A percentile compares a stretch with the other conserved stretches of the same genome.
Conservation (phyloP, 345 rosid genomes). For the Brassica napus region Da-Ae NC_063434.1:497501-498000, state of each 20-base stretch:
- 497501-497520: constrained; percentile 24
- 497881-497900: constrained; percentile 83
- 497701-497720: constrained; percentile 5
- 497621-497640: constrained; percentile 51
- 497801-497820: constrained; percentile 39
- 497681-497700: constrained; percentile 33
- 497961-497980: constrained; percentile 67
- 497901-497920: constrained; percentile 91
- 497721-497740: not conserved
- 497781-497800: constrained; percentile 52
- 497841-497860: constrained; percentile 60
- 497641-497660: constrained; percentile 43
- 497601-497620: constrained; percentile 32
- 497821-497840: constrained; percentile 76
- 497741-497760: constrained; percentile 21
- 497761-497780: constrained; percentile 22
- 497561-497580: constrained; percentile 11
- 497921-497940: constrained; percentile 91
- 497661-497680: constrained; percentile 37
- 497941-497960: constrained; percentile 62
- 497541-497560: constrained; percentile 34
- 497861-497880: constrained; percentile 66
- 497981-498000: constrained; percentile 76
- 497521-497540: not conserved
- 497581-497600: constrained; percentile 4